Conservation (phyloP, 495 filamentous ascomycete species). For the Penicillium daleae region DNA sequence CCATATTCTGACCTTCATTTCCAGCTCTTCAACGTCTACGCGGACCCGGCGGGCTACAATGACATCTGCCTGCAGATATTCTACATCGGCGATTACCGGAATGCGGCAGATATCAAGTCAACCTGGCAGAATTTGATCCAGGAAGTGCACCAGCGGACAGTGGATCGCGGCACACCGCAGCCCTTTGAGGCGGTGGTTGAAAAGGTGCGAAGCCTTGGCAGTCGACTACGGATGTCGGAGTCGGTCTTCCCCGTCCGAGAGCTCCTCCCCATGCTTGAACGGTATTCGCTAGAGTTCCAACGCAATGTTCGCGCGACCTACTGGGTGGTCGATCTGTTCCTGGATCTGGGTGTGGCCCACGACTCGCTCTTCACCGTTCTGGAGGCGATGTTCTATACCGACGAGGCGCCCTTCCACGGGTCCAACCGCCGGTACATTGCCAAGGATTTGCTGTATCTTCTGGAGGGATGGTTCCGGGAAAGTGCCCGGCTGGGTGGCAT, state of each 20-base stretch:
- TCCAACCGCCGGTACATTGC: slow-evolving; percentile 62
- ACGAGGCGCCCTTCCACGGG: slow-evolving; percentile 82
- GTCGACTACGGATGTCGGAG: slow-evolving; percentile 75
- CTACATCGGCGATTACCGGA: slow-evolving; percentile 84
- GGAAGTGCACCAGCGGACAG: slow-evolving; percentile 65
- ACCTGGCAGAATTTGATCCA: slow-evolving; percentile 86
- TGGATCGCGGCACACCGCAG: slow-evolving; percentile 52
- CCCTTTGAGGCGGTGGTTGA: slow-evolving; percentile 82
- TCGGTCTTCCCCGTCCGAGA: slow-evolving; percentile 72
- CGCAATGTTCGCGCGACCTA: slow-evolving; percentile 65
- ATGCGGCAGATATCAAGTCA: slow-evolving; percentile 73
- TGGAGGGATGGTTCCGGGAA: slow-evolving; percentile 64
- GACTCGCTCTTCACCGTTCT: slow-evolving; percentile 76
- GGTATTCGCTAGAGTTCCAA: slow-evolving; percentile 73
- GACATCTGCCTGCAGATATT: slow-evolving; percentile 93
- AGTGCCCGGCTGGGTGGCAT: slow-evolving; percentile 57
- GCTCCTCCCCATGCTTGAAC: slow-evolving; percentile 74
- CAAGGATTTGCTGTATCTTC: slow-evolving; percentile 64
- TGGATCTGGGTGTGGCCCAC: slow-evolving; percentile 73
- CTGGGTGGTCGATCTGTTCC: slow-evolving; percentile 84
- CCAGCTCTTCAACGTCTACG: slow-evolving; percentile 88
- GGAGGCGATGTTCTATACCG: slow-evolving; percentile 80
- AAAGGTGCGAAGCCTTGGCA: slow-evolving; percentile 74
- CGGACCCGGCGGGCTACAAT: slow-evolving; percentile 85
- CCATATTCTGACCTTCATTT: not conserved